phyloP scores from a whole-genome alignment of 371 early-diverging fungal species.

The Mortierella sp. region DNA sequence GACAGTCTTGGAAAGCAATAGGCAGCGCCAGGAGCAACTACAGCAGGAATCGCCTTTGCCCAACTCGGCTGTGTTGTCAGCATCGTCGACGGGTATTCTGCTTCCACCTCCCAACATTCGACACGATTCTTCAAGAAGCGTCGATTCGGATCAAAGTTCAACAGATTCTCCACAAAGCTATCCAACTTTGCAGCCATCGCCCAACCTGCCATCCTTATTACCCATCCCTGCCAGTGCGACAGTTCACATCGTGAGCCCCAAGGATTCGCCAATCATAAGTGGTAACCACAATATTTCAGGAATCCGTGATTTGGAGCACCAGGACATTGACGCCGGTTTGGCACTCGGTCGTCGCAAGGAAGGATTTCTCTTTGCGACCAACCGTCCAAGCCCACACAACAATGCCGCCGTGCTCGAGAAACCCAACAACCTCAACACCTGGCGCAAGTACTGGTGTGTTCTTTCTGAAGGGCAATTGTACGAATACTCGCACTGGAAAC shows the following conservation, averaged over 20 bases:
- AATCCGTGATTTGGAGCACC: constrained; percentile 75
- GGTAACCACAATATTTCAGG: constrained; percentile 41
- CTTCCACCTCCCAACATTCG: background rate
- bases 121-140: background rate
- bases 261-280: background rate
- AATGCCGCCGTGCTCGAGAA: constrained; percentile 41
- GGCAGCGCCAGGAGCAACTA: constrained; percentile 8
- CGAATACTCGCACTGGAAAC: constrained; percentile 83
- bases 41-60: background rate
- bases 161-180: background rate
- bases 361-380: constrained; percentile 75
- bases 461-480: constrained; percentile 78
- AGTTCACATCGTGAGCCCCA: background rate
- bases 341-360: constrained; percentile 69
- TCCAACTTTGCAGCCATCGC: background rate
- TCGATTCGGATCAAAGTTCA: background rate
- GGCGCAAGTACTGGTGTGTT: constrained; percentile 80
- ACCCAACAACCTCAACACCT: constrained; percentile 34
- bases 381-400: constrained; percentile 63
- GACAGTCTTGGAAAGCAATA: constrained; percentile 25
- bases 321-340: constrained; percentile 60
- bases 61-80: background rate
- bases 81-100: background rate
- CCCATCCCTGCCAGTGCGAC: background rate
- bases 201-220: background rate